Base-by-base conservation (phyloP, 306 rosid species). In the Pyrus pyrifolia region DNA sequence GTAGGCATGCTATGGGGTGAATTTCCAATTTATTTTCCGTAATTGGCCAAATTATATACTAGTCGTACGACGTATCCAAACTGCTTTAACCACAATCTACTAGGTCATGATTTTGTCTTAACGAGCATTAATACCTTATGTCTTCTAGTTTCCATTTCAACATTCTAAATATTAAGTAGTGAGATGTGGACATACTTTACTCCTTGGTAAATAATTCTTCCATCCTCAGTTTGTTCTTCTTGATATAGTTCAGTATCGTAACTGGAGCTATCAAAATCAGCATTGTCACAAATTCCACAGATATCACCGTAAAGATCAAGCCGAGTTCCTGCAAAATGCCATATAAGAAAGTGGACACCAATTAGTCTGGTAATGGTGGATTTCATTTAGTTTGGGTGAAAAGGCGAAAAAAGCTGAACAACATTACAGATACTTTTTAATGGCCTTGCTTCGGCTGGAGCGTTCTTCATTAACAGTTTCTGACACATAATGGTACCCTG, bases 401-500 rank as follows among this genome's bases (percentile, higher is more conserved):
- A 49, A 30, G 6, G 27, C 0, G 44, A 25, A 40, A 2, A 63
- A 67, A 29, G 33, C 1, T 63, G 23, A 31, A 52, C 68, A 8
- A 71, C 45, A 74, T 68, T 11, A 46, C 75, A 72, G 82, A 55
- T 55, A 91, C 94, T 89, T 72, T 23, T 68, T 53, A 66, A 68
- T 64, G 71, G 69, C 74, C 58, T 72, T n/a, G 75, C 67, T 52
- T 76, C 80, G 67, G 74, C 73, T 76, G 86, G 68, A 15, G 75
- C 83, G 51, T 29, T 77, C 46, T 84, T 81, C 66, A 10, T 55
- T 81, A 95, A 74, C 46, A 80, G 82, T 78, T 95, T 95, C 72
- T 88, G 98, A 83, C 98, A 95, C 95, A 88, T 90, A 70, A 85
- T 60, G 71, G 97, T 88, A 72, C 55, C 93, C 79, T 87, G 92